Evolutionary conservation across 129 eudicot genomes (phyloP), one percentile per base, ranked within the genome.

Genomic region (Ambrosia artemisiifolia): DNA sequence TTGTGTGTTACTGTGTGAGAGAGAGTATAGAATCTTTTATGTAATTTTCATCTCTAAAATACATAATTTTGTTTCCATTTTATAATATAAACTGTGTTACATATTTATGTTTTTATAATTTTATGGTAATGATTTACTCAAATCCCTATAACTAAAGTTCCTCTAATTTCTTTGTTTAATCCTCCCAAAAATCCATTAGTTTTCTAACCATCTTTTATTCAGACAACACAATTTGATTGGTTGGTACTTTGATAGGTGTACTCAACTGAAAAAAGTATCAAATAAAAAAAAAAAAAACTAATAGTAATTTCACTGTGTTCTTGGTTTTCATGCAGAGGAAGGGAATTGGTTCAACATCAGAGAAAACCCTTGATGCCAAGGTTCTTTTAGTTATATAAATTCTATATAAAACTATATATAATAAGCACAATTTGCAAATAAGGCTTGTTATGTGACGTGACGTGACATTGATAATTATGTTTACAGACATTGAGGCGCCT

Each of bases 401-500:
- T 8, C 55, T 3, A 49, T 49, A n/a, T n/a, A 49, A 14, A 49
- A 14, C 2, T 12, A 14, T 48, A 44, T 11, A 49, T 4, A n/a
- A 14, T 14, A 16, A 36, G 3, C 69, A 35, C 67, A 63, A n/a
- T n/a, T 62, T 63, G 13, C 48, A 16, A 63, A 63, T 7, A 28
- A 2, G 54, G 44, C 8, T 36, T 2, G 1, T 24, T 0, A 24
- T 36, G 7, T 36, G 6, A 36, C 43, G 1, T 36, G 43, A 5
- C 7, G 7, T 40, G 10, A 7, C 44, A 40, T 0, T 38, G 43
- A 38, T 71, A 33, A 75, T 30, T 51, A 19, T 75, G 16, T 49
- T 74, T 83, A 14, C 88, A 94, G 99, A 94, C 99, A 72, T 75
- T 90, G 78, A 88, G 97, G 74, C 97, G 99, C 55, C 82, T 94